Base-by-base conservation (phyloP, 768 basidiomycete genomes). In the Termitomyces sp. region DNA sequence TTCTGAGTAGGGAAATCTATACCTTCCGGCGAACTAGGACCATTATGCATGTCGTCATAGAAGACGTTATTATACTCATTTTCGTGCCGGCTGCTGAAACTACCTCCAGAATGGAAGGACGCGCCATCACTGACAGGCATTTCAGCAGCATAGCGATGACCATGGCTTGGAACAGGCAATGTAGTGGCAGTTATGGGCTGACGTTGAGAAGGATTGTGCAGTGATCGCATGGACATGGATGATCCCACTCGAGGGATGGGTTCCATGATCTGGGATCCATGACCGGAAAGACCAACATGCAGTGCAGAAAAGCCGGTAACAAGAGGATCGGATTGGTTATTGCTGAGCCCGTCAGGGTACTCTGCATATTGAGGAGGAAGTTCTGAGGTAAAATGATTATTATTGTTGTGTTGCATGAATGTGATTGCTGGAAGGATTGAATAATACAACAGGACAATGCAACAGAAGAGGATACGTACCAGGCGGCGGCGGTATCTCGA, bases 171-270 rank as follows among this genome's bases (percentile, higher is more conserved):
- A 44, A 69, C 63, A 12, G 79, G 75, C 13, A 81, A 65, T 13
- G 80, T 77, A 49, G 77, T 69, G 8, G 73, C 73, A 63, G 77
- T 72, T 51, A 76, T 73, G 50, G 75, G 76, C 54, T 66, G 75
- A 49, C 64, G 69, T 51, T 69, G 70, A 50, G 64, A 65, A 15
- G 65, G 36, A 41, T 68, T 64, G 56, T 70, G 67, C 29, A 62
- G 51, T 6, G 74, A 68, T 51, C 74, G 77, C 63, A 74, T 69
- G 16, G 84, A 83, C 77, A 85, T 79, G 33, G 85, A 81, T 20
- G 85, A 85, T 18, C 78, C 78, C 5, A 79, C 76, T 29, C 84
- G 79, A 56, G 78, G 76, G 15, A 85, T 69, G 46, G 81, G 79
- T 60, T 86, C 85, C 36, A 50, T 58, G 57, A 33, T 24, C 66